Evolutionary conservation across 805 yeast species (phyloP).

Genomic region (Clavispora phyllophila): DNA sequence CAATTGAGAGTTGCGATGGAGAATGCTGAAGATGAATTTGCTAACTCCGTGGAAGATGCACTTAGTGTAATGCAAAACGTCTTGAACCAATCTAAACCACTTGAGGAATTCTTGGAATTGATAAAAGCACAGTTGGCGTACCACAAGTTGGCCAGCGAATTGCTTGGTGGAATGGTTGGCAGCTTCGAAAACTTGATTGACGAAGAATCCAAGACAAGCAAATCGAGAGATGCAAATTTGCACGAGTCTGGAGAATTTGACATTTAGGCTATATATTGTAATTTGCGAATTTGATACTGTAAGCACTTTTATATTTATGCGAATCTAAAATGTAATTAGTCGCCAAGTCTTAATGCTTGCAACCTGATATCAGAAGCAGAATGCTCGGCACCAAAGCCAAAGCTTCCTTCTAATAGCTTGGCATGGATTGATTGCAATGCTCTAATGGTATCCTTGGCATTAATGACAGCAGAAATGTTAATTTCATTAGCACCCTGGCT

Average conservation of each 20-base stretch:
- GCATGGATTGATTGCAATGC: slow-evolving; percentile 86
- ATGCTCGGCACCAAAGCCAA: slow-evolving; percentile 15
- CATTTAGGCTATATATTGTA: slow-evolving; percentile 11
- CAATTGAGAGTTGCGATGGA: slow-evolving; percentile 73
- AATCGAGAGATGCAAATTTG: slow-evolving; percentile 9
- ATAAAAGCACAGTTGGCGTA: slow-evolving; percentile 76
- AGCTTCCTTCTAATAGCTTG: slow-evolving; percentile 51
- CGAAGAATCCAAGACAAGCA: slow-evolving; percentile 28
- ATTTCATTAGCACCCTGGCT: slow-evolving; percentile 98
- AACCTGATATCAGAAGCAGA: slow-evolving; percentile 15
- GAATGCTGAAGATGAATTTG: slow-evolving; percentile 83
- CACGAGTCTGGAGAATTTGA: slow-evolving; percentile 22
- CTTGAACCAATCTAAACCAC: slow-evolving; percentile 62
- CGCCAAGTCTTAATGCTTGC: slow-evolving; percentile 11
- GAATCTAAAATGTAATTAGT: not conserved
- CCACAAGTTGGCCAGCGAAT: slow-evolving; percentile 69
- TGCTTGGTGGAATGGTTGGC: slow-evolving; percentile 59
- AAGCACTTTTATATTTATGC: not conserved
- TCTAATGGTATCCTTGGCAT: slow-evolving; percentile 72
- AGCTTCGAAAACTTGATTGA: slow-evolving; percentile 58
- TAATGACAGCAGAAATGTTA: slow-evolving; percentile 92
- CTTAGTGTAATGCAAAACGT: slow-evolving; percentile 78
- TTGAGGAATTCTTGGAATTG: slow-evolving; percentile 62
- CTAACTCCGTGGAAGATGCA: slow-evolving; percentile 85
- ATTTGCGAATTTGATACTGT: not conserved